These are phyloP conservation scores for Massariosphaeria phaeospora DNA, from an alignment of 495 filamentous ascomycete genomes.

Conservation along the genomic window DNA sequence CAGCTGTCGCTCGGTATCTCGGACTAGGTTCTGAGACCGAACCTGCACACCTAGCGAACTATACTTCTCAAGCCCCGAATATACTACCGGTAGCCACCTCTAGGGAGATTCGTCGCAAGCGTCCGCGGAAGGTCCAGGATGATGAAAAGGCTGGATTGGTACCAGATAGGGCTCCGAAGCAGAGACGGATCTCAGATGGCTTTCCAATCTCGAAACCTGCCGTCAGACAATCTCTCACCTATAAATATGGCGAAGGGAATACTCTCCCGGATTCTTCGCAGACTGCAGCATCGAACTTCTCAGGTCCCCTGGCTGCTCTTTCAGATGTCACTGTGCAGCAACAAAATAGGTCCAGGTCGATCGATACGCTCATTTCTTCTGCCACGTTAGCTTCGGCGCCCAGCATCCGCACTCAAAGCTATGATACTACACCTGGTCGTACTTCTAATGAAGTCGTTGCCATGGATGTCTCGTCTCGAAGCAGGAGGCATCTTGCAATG, in stretches of 20 bases:
- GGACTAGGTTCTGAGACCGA: background rate
- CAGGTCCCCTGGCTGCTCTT: background rate
- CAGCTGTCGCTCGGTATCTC: slow-evolving; percentile 15
- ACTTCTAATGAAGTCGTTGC: too few relatives aligned
- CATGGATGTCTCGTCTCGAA: too few relatives aligned
- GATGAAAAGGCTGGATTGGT: background rate
- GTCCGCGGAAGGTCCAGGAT: background rate
- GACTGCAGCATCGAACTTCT: background rate
- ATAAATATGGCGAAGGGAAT: too few relatives aligned
- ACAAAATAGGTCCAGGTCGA: background rate
- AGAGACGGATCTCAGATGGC: slow-evolving; percentile 11
- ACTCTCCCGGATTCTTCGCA: too few relatives aligned
- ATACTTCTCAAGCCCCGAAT: background rate
- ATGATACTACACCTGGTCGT: too few relatives aligned
- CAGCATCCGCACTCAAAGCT: too few relatives aligned
- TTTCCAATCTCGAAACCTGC: slow-evolving; percentile 9
- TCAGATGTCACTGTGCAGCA: background rate
- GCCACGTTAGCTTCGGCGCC: too few relatives aligned
- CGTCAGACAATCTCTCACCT: background rate
- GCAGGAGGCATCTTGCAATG: too few relatives aligned
- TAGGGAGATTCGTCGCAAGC: background rate
- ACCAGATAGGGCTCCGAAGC: background rate
- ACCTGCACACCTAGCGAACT: background rate
- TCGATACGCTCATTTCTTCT: too few relatives aligned
- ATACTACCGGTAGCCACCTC: background rate